These are phyloP conservation scores for Panicum miliaceum DNA, from an alignment of 176 grass and related monocot genomes.

Conservation along the genomic window DNA sequence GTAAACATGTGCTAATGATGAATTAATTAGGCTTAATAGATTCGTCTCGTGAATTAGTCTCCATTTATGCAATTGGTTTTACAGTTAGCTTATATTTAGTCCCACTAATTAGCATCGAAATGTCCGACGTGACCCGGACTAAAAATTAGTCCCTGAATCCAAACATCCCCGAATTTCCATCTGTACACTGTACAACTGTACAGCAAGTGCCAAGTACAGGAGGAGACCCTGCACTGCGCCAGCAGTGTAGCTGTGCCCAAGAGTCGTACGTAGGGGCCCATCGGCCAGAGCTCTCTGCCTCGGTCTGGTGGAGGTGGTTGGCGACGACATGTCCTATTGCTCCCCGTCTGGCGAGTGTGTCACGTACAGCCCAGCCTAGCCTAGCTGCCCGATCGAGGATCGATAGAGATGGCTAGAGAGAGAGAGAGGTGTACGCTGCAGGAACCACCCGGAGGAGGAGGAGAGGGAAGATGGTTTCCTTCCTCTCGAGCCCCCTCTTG, in stretches of 20 bases:
- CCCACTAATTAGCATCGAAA: too few species aligned
- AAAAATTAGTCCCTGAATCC: too few species aligned
- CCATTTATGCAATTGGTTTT: too few species aligned
- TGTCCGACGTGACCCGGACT: too few species aligned
- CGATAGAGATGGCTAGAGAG: neutral
- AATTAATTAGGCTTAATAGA: too few species aligned
- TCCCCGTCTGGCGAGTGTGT: neutral
- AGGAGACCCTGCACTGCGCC: neutral
- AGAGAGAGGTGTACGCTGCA: neutral
- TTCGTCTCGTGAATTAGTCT: too few species aligned
- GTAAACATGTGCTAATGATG: too few species aligned
- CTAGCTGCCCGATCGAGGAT: neutral
- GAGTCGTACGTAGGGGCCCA: neutral
- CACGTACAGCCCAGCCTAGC: neutral
- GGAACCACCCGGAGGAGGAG: conserved; percentile 32
- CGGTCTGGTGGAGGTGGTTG: neutral
- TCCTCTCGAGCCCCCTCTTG: neutral
- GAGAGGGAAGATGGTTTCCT: neutral
- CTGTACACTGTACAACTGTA: neutral
- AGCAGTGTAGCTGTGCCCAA: neutral
- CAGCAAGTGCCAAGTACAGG: neutral
- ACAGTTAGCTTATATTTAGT: too few species aligned
- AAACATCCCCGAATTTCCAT: too few species aligned
- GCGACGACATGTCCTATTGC: conserved; percentile 18
- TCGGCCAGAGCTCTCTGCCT: neutral